These are phyloP conservation scores for Hagleromyces aurorensis DNA, from an alignment of 805 yeast species.

Conservation along the genomic window DNA sequence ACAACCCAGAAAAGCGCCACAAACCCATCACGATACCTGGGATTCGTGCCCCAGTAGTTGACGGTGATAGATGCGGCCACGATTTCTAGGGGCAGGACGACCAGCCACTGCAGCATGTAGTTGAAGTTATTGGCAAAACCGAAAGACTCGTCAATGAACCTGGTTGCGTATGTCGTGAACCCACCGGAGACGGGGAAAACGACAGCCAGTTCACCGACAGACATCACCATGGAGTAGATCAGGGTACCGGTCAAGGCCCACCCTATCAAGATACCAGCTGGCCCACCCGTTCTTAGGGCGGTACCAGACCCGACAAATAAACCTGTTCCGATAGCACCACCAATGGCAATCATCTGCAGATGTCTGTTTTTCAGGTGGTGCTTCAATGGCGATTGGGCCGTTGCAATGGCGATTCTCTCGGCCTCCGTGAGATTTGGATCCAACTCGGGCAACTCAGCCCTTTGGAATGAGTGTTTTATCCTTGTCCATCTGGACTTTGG, in stretches of 20 bases:
- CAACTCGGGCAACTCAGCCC: slow-evolving; percentile 30
- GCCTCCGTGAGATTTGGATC: slow-evolving; percentile 36
- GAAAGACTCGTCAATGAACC: slow-evolving; percentile 51
- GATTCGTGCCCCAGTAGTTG: slow-evolving; percentile 40
- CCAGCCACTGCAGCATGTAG: slow-evolving; percentile 46
- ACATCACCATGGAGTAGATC: slow-evolving; percentile 52
- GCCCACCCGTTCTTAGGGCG: slow-evolving; percentile 57
- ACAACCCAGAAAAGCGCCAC: slow-evolving; percentile 43
- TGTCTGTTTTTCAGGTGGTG: slow-evolving; percentile 46
- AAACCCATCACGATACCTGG: slow-evolving; percentile 41
- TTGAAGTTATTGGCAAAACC: slow-evolving; percentile 59
- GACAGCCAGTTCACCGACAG: slow-evolving; percentile 53
- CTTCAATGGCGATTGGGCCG: slow-evolving; percentile 50
- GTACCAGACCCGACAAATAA: slow-evolving; percentile 65
- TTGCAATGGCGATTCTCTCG: slow-evolving; percentile 39
- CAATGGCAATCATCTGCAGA: slow-evolving; percentile 61
- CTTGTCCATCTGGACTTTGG: slow-evolving; percentile 32
- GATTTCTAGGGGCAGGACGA: slow-evolving; percentile 43
- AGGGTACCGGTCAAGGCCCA: slow-evolving; percentile 47
- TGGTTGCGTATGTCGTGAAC: slow-evolving; percentile 52
- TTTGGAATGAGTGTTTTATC: slow-evolving; percentile 44
- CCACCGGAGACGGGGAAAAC: slow-evolving; percentile 60
- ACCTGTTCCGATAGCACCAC: slow-evolving; percentile 72
- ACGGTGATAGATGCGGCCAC: slow-evolving; percentile 49
- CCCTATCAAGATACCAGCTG: slow-evolving; percentile 52